These are phyloP conservation scores for Colletotrichum sansevieriae DNA, from an alignment of 2,329 filamentous ascomycete species.

Conservation along the genomic window DNA sequence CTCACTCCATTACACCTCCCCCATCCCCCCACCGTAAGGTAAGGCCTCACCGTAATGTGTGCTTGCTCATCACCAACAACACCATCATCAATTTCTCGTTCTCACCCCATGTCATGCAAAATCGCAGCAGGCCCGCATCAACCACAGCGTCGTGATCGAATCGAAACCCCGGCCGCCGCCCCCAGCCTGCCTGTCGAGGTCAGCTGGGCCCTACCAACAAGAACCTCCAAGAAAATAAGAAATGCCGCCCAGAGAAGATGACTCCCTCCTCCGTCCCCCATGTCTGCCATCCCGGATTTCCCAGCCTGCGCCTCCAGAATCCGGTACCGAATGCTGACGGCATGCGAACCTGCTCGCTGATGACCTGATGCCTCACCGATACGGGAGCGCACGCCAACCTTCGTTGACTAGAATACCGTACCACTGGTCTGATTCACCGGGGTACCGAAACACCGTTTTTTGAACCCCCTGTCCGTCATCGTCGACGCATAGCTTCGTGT, in stretches of 20 bases:
- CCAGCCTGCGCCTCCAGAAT: not conserved
- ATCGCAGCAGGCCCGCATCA: constrained; percentile 10
- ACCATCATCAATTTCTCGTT: not conserved
- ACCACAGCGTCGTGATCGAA: constrained; percentile 3
- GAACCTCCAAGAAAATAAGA: not conserved
- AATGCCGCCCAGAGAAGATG: too few species aligned
- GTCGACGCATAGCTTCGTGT: not conserved
- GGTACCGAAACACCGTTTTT: constrained; percentile 23
- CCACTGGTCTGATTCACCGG: not conserved
- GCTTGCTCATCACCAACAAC: constrained; percentile 19
- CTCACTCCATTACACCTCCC: not conserved
- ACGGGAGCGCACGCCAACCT: too few species aligned
- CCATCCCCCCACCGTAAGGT: constrained; percentile 5
- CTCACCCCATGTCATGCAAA: constrained; percentile 2
- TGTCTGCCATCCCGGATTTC: constrained; percentile 9
- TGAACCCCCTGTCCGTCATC: not conserved
- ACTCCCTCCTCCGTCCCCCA: not conserved
- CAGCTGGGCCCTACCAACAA: constrained; percentile 26
- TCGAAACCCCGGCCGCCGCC: constrained; percentile 5
- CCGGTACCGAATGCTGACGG: not conserved
- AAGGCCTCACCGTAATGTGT: constrained; percentile 27
- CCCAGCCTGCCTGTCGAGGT: constrained; percentile 34
- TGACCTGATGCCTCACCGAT: not conserved
- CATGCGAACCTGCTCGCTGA: not conserved
- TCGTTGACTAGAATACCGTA: not conserved